These are phyloP conservation scores for Fusarium coicis DNA, from an alignment of 2,329 filamentous ascomycete genomes.

Conservation along the genomic window DNA sequence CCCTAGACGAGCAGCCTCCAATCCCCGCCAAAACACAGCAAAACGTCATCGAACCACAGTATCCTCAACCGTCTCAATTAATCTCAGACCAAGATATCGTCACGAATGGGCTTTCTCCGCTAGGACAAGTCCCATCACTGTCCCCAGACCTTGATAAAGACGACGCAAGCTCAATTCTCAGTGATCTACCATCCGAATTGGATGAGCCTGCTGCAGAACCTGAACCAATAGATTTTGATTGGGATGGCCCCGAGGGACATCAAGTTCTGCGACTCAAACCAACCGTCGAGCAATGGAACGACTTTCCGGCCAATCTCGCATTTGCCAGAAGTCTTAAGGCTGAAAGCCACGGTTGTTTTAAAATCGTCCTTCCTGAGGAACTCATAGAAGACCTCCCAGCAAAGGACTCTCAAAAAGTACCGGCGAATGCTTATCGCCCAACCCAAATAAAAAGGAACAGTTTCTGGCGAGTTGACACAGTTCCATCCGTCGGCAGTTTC, in stretches of 20 bases:
- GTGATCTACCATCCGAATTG: slow-evolving; percentile 31
- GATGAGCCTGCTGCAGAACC: slow-evolving; percentile 39
- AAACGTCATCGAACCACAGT: slow-evolving; percentile 35
- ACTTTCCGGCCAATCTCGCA: slow-evolving; percentile 51
- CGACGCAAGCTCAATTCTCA: slow-evolving; percentile 41
- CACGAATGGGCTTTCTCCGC: neutral
- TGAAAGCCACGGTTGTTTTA: slow-evolving; percentile 52
- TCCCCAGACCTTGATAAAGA: slow-evolving; percentile 20
- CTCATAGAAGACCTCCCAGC: slow-evolving; percentile 48
- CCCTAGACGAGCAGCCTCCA: slow-evolving; percentile 26
- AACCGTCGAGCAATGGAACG: slow-evolving; percentile 49
- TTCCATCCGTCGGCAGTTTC: slow-evolving; percentile 49
- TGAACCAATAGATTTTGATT: slow-evolving; percentile 48
- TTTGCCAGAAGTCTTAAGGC: slow-evolving; percentile 48
- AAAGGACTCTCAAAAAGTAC: slow-evolving; percentile 45
- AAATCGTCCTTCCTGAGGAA: slow-evolving; percentile 49
- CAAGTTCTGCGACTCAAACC: slow-evolving; percentile 50
- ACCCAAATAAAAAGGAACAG: slow-evolving; percentile 49
- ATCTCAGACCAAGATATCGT: neutral
- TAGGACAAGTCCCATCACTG: neutral
- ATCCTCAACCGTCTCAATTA: slow-evolving; percentile 11
- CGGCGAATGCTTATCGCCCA: slow-evolving; percentile 52
- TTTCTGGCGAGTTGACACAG: slow-evolving; percentile 52
- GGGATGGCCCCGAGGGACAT: slow-evolving; percentile 46
- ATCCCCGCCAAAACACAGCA: slow-evolving; percentile 27